Evolutionary conservation across 169 alveolate genomes (phyloP), one percentile per base, ranked within the genome.

Genomic region (Plasmodium blacklocki): DNA sequence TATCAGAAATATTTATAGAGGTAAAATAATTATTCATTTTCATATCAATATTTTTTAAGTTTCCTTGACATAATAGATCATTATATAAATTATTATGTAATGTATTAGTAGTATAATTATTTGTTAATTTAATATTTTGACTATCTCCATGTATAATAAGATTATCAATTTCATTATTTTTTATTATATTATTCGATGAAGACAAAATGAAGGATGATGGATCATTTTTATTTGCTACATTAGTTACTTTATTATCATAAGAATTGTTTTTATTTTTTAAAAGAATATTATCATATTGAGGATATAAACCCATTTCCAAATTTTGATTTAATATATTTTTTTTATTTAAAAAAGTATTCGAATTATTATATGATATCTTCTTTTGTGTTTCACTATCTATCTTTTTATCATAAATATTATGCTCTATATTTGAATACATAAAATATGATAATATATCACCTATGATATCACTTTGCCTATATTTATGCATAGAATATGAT

Each of bases 401-500:
- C 4, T 19, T 23, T 62, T 19, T 14, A 21, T 62, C 26, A 8
- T 4, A 23, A 6, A 29, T 21, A 8, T 15, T 12, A 15, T 18
- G 18, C 7, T 4, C 8, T 6, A 18, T 19, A 45, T 47, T 47
- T 43, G 18, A 54, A 9, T 18, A 26, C 3, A 60, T 7, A n/a
- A 74, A 18, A 59, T 45, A 56, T 9, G 26, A 43, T 29, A 78
- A 45, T 14, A 78, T 21, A 14, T 19, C n/a, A 8, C 47, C 23
- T 50, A 78, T 78, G 15, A 78, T 4, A 56, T 6, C 21, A 54
- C 15, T 11, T 14, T 78, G 23, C 21, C 89, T 78, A 21, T 78
- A 78, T 50, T 78, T 78, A 58, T 78, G 89, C 14, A 64, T 23
- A 3, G 78, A 75, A 78, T 78, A 78, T 14, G 89, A 63, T 18